These are phyloP conservation scores for Nicotiana obtusifolia DNA, from an alignment of 257 asterid genomes.

Conservation along the genomic window DNA sequence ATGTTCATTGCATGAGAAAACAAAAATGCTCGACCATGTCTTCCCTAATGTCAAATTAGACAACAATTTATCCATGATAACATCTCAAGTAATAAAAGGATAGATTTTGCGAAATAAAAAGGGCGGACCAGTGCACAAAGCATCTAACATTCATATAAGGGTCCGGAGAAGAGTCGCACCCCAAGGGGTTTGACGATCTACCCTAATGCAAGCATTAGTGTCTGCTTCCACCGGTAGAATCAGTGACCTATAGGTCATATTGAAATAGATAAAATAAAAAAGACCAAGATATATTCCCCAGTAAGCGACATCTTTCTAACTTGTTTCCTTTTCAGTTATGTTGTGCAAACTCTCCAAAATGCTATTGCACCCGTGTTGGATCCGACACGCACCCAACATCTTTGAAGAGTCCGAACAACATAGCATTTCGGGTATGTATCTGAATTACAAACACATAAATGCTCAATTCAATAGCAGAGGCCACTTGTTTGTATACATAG, in stretches of 20 bases:
- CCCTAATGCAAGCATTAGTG: no score
- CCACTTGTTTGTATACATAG: neutral
- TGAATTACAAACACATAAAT: neutral
- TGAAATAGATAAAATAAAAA: neutral
- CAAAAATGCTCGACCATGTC: slow-evolving; percentile 36
- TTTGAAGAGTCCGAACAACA: no score
- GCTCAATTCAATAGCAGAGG: neutral
- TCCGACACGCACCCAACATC: no score
- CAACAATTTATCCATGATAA: neutral
- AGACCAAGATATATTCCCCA: neutral
- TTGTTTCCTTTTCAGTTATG: neutral
- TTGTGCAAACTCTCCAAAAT: no score
- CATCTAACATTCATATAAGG: no score
- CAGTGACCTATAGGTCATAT: no score
- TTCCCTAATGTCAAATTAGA: slow-evolving; percentile 22
- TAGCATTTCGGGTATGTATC: neutral
- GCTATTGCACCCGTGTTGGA: no score
- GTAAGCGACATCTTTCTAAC: neutral
- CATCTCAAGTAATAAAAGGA: neutral
- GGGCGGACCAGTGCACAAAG: no score
- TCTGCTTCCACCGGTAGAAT: no score
- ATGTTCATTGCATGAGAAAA: slow-evolving; percentile 39
- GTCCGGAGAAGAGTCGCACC: no score
- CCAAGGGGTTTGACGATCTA: no score
- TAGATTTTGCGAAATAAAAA: neutral